These are phyloP conservation scores for Rhodotorula sp. DNA, from an alignment of 1,284 basidiomycete genomes.

Conservation along the genomic window DNA sequence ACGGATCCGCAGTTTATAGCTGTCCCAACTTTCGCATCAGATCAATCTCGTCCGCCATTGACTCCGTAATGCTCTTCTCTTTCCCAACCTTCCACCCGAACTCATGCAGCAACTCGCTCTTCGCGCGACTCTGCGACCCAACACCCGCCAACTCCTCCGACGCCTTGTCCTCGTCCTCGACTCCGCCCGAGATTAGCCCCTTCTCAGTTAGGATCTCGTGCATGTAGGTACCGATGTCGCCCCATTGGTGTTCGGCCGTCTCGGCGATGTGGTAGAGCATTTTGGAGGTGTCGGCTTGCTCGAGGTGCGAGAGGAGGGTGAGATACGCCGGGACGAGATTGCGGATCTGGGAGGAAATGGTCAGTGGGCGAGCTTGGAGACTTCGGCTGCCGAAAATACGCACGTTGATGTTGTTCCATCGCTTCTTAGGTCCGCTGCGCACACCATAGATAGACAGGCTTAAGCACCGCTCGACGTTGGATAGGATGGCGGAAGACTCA, in stretches of 20 bases:
- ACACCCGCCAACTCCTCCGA: background rate
- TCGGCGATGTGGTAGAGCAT: conserved; percentile 9
- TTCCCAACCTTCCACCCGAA: conserved; percentile 1
- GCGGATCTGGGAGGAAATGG: background rate
- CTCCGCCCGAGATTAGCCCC: background rate
- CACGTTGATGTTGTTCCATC: conserved; percentile 35
- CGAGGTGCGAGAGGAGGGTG: conserved; percentile 7
- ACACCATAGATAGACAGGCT: too few relatives aligned
- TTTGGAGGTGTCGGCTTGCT: background rate
- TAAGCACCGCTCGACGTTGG: background rate
- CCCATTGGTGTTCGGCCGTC: background rate
- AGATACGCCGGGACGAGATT: conserved; percentile 10
- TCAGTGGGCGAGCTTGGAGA: too few relatives aligned
- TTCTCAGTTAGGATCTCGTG: background rate
- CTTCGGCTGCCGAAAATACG: background rate
- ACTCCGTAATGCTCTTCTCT: background rate
- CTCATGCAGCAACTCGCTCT: conserved; percentile 2
- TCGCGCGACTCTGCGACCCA: background rate
- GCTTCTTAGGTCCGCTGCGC: conserved; percentile 1
- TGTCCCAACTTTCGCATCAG: background rate
- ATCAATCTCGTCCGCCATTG: background rate
- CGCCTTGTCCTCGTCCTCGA: background rate
- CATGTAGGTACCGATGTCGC: background rate
- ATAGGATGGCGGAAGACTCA: background rate
- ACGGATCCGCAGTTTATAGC: background rate